A percentile compares a stretch with the other conserved stretches of the same genome.
Conservation (phyloP, 2,329 filamentous ascomycete genomes). For the Colletotrichum salicis region DNA sequence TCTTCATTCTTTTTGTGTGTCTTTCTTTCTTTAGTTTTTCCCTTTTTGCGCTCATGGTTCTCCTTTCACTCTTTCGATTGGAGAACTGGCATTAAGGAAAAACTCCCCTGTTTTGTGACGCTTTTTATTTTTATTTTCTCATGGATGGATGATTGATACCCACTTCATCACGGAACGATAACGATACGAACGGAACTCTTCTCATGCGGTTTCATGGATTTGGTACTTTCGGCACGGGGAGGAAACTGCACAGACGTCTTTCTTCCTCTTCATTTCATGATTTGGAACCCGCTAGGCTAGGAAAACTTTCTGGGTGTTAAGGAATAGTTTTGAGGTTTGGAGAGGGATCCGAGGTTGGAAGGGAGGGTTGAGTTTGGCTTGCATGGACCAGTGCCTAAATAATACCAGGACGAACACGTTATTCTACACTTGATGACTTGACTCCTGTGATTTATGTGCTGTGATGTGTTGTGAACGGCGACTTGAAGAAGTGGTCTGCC, state of each 20-base stretch:
- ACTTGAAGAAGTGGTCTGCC: not conserved
- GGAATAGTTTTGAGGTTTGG: constrained; percentile 3
- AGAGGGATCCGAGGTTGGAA: not conserved
- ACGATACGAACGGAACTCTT: not conserved
- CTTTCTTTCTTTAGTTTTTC: not conserved
- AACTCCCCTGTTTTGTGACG: not conserved
- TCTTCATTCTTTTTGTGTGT: not conserved
- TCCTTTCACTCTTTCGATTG: not conserved
- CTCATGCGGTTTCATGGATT: not conserved
- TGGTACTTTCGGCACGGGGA: constrained; percentile 7
- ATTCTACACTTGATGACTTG: not conserved
- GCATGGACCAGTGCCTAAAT: constrained; percentile 12
- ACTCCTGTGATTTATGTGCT: not conserved
- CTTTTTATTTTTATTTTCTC: not conserved
- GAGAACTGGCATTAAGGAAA: not conserved
- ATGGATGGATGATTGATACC: not conserved
- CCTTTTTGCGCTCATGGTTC: not conserved
- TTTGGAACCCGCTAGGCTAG: not conserved
- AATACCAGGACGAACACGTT: constrained; percentile 10
- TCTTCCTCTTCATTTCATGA: not conserved
- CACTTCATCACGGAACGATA: not conserved
- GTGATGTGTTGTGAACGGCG: not conserved
- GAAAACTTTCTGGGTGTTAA: not conserved
- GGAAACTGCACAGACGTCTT: not conserved
- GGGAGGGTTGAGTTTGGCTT: not conserved